Percentiles rank a stretch among this genome's conserved stretches.
Conservation (phyloP, 371 early-diverging fungal genomes). For the Mortierella sp. region DNA sequence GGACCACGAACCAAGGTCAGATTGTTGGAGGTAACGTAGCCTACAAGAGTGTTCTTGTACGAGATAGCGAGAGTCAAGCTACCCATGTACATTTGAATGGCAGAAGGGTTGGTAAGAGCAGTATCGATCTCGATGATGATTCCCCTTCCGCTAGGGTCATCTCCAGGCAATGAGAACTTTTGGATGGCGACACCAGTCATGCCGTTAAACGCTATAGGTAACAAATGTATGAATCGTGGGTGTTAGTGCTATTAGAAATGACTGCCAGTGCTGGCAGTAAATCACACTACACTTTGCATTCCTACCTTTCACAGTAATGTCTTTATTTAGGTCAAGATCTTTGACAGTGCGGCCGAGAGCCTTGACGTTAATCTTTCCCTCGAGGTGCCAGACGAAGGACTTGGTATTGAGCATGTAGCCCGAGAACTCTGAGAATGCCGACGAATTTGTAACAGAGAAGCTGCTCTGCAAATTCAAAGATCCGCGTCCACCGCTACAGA, state of each 20-base stretch:
- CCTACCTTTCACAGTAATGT: conserved; percentile 61
- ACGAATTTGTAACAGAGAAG: conserved; percentile 61
- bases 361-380: conserved; percentile 63
- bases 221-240: conserved; percentile 4
- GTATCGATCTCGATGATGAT: conserved; percentile 70
- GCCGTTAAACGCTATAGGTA: conserved; percentile 57
- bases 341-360: conserved; percentile 70
- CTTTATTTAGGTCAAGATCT: conserved; percentile 49
- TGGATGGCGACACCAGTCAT: conserved; percentile 65
- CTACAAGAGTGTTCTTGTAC: conserved; percentile 67
- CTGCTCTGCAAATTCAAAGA: conserved; percentile 61
- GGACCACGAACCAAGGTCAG: conserved; percentile 63
- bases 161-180: conserved; percentile 68
- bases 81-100: conserved; percentile 72
- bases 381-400: conserved; percentile 70
- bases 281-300: neutral
- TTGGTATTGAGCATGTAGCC: conserved; percentile 68
- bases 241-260: conserved; percentile 5
- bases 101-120: conserved; percentile 65
- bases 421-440: conserved; percentile 65
- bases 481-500: conserved; percentile 61
- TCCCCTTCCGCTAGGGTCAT: conserved; percentile 66
- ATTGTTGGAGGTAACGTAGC: conserved; percentile 61
- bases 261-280: neutral
- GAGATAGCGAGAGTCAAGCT: conserved; percentile 66